Evolutionary conservation across 805 yeast genomes (phyloP).

Genomic region (Hanseniaspora lachancei): DNA sequence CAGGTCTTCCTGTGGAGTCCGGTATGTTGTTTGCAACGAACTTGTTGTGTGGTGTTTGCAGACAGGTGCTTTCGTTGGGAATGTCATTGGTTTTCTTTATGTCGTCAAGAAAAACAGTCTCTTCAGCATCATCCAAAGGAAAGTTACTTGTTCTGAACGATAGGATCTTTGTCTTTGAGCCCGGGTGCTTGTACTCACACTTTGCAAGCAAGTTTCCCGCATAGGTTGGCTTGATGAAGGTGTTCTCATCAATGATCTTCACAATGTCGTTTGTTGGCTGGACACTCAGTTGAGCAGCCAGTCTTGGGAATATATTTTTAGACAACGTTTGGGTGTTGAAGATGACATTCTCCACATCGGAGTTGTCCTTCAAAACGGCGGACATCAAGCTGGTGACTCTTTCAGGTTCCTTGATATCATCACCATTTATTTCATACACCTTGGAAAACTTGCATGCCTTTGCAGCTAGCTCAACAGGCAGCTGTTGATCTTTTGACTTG

Average conservation of each 20-base stretch:
- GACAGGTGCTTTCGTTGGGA: constrained; percentile 22
- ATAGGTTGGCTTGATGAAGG: constrained; percentile 85
- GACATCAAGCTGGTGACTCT: constrained; percentile 56
- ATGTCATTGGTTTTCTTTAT: constrained; percentile 39
- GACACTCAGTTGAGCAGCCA: constrained; percentile 69
- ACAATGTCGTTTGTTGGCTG: constrained; percentile 82
- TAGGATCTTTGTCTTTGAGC: constrained; percentile 52
- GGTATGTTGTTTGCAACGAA: constrained; percentile 42
- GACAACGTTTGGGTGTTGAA: constrained; percentile 80
- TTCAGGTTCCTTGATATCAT: constrained; percentile 68
- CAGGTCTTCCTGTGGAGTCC: constrained; percentile 70
- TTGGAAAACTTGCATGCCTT: constrained; percentile 28
- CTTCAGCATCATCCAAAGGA: constrained; percentile 23
- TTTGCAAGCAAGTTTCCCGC: constrained; percentile 91
- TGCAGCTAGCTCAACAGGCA: constrained; percentile 29
- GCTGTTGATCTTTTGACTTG: background rate
- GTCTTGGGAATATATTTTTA: constrained; percentile 72
- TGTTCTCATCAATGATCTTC: constrained; percentile 48
- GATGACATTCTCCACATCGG: constrained; percentile 53
- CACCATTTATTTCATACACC: constrained; percentile 44
- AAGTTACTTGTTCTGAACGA: constrained; percentile 6
- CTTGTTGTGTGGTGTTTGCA: constrained; percentile 26
- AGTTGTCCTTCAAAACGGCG: constrained; percentile 26
- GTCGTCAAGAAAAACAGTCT: constrained; percentile 18
- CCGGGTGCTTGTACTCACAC: constrained; percentile 50